Conservation (phyloP, 495 filamentous ascomycete genomes). For the Xylaria telfairii region DNA sequence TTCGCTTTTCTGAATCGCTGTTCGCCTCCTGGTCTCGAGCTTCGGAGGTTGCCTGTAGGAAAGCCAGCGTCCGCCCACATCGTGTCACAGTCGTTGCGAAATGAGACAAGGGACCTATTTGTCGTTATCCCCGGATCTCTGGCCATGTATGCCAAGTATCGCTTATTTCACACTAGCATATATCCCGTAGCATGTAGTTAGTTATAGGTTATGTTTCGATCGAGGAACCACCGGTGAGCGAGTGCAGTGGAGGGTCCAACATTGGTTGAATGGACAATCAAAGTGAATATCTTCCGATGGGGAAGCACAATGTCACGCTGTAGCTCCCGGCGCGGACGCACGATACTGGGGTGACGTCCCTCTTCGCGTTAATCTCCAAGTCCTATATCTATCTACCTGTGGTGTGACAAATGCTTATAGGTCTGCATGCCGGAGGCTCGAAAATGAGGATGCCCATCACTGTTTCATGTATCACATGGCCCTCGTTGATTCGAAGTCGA, state of each 20-base stretch:
- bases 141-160: neutral
- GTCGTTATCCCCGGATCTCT: neutral
- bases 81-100: neutral
- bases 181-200: neutral
- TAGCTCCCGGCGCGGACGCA: constrained; percentile 8
- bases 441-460: constrained; percentile 2
- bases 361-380: neutral
- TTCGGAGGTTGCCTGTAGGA: neutral
- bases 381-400: neutral
- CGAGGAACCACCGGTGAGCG: neutral
- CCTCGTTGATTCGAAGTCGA: neutral
- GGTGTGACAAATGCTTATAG: constrained; percentile 18
- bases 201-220: constrained; percentile 1
- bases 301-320: constrained; percentile 12
- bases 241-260: neutral
- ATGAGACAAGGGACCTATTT: constrained; percentile 1
- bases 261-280: neutral
- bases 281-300: neutral
- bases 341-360: constrained; percentile 8
- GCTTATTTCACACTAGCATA: neutral
- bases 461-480: constrained; percentile 11
- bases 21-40: neutral
- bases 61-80: constrained; percentile 1
- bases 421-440: neutral
- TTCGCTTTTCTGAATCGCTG: constrained; percentile 17